A percentile compares a stretch with the other conserved stretches of the same genome.
These are phyloP conservation scores for Lupinus albus DNA, from an alignment of 306 rosid species.

Conservation along the genomic window DNA sequence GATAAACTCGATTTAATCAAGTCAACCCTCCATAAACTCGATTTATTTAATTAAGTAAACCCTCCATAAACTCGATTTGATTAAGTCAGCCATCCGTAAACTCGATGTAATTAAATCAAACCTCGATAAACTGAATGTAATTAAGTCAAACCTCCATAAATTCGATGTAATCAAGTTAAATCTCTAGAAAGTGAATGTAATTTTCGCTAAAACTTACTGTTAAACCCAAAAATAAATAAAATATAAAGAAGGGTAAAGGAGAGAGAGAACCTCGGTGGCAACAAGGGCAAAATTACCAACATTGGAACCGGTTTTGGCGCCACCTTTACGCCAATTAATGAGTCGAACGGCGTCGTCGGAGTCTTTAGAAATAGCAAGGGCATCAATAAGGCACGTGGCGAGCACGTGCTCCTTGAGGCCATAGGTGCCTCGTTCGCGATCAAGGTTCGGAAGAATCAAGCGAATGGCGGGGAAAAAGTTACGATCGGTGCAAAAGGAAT, in stretches of 20 bases:
- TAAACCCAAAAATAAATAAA: neutral
- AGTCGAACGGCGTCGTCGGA: conserved; percentile 84
- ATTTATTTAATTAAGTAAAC: too few relatives aligned
- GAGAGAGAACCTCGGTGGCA: conserved; percentile 66
- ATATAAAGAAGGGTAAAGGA: neutral
- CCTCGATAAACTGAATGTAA: too few relatives aligned
- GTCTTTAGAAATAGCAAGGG: conserved; percentile 78
- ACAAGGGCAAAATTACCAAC: conserved; percentile 86
- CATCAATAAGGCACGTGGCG: conserved; percentile 83
- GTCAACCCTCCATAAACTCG: too few relatives aligned
- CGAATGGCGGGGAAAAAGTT: conserved; percentile 74
- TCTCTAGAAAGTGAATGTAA: neutral
- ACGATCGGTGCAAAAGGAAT: conserved; percentile 62
- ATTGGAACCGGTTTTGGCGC: conserved; percentile 64
- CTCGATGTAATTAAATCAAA: too few relatives aligned
- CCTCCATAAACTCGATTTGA: too few relatives aligned
- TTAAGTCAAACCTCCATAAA: too few relatives aligned
- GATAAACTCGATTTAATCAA: too few relatives aligned
- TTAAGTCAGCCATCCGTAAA: too few relatives aligned
- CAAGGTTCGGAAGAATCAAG: conserved; percentile 77
- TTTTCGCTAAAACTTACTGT: neutral
- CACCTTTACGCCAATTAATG: conserved; percentile 92
- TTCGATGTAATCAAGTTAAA: too few relatives aligned
- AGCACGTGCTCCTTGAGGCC: conserved; percentile 93
- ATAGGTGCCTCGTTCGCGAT: conserved; percentile 81